Evolutionary conservation across 306 rosid genomes (phyloP).

Genomic region (Ormosia semicastrata): DNA sequence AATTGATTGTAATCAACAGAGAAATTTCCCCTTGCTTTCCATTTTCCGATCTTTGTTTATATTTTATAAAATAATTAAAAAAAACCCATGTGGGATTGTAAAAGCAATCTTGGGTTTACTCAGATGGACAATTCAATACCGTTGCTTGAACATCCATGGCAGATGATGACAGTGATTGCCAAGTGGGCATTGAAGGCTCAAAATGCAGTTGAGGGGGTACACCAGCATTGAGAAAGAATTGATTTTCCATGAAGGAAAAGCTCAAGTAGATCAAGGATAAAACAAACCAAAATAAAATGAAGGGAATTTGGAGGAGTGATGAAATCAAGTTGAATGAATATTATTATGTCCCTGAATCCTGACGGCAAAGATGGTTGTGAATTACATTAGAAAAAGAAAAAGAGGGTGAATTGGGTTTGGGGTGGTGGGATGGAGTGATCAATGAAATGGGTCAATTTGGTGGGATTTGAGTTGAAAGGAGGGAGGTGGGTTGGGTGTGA

Average conservation of each 20-base stretch:
- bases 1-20: too few relatives aligned
- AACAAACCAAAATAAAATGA: not conserved
- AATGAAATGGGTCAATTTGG: conserved; percentile 14
- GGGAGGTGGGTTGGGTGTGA: conserved; percentile 21
- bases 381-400: conserved; percentile 29
- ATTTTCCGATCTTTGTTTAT: too few relatives aligned
- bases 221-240: conserved; percentile 55
- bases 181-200: conserved; percentile 46
- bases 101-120: conserved; percentile 50
- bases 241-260: conserved; percentile 42
- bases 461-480: conserved; percentile 23
- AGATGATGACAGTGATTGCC: conserved; percentile 57
- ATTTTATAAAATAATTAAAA: too few relatives aligned
- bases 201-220: conserved; percentile 32
- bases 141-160: conserved; percentile 52
- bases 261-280: not conserved
- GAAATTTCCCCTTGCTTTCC: too few relatives aligned
- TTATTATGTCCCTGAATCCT: not conserved
- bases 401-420: not conserved
- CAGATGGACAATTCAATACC: conserved; percentile 39
- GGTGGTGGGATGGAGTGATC: conserved; percentile 20
- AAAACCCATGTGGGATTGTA: conserved; percentile 54
- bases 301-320: not conserved
- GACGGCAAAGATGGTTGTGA: not conserved
- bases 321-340: not conserved